Percentiles rank a stretch among this genome's conserved stretches.
phyloP scores from a whole-genome alignment of 2,329 filamentous ascomycete genomes.

The Madurella fahalii region DNA sequence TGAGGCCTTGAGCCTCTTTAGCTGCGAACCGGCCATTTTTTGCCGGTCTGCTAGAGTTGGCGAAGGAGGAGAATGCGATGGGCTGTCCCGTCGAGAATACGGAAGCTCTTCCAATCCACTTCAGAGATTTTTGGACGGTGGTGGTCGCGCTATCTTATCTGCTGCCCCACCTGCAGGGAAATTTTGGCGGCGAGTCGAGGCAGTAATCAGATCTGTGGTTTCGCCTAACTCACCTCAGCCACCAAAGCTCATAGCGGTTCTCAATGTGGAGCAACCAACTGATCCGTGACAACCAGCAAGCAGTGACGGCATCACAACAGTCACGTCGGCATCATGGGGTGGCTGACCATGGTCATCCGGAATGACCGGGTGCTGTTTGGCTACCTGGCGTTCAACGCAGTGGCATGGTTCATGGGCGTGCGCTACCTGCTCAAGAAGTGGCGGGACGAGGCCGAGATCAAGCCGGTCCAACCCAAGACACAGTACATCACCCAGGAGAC shows the following conservation, averaged over 20 bases:
- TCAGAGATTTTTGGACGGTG: slow-evolving; percentile 22
- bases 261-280: slow-evolving; percentile 6
- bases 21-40: slow-evolving; percentile 87
- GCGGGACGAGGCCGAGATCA: slow-evolving; percentile 63
- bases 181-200: slow-evolving; percentile 28
- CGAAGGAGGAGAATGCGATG: background rate
- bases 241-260: background rate
- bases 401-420: slow-evolving; percentile 55
- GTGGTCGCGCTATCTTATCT: slow-evolving; percentile 27
- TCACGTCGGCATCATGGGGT: slow-evolving; percentile 37
- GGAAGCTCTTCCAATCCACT: slow-evolving; percentile 18
- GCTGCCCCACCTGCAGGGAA: slow-evolving; percentile 16
- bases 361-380: slow-evolving; percentile 53
- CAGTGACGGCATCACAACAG: background rate
- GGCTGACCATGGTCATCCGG: slow-evolving; percentile 35
- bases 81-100: background rate
- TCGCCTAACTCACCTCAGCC: background rate
- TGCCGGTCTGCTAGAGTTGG: background rate
- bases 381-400: slow-evolving; percentile 54
- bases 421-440: slow-evolving; percentile 55
- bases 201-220: slow-evolving; percentile 18
- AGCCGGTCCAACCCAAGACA: slow-evolving; percentile 59
- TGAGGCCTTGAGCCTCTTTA: slow-evolving; percentile 92
- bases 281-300: background rate
- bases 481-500: slow-evolving; percentile 72